Evolutionary conservation across 176 grass and related monocot genomes (phyloP), one percentile per base, ranked within the genome.

Genomic region (sorghum (Sorghum bicolor)): DNA sequence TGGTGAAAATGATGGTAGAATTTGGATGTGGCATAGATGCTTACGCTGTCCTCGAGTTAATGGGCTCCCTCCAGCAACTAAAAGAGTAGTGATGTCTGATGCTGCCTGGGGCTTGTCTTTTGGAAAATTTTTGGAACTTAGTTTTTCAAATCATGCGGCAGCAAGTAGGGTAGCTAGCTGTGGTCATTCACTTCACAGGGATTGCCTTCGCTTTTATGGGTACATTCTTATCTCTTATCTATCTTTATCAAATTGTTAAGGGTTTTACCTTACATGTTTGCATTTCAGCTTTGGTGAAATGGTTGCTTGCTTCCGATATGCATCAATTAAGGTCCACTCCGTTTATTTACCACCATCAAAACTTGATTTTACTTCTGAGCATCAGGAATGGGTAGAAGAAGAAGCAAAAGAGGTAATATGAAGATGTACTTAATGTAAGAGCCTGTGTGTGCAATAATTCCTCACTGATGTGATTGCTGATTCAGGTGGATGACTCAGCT

Each of bases 11-110:
- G 93, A 99, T 85, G 91, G 91, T 70, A 92, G 92, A 88, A 96
- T 99, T 78, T 96, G 96, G 96, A 99, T 96, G 96, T 99, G 96
- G 96, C 96, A 99, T 83, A 91, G 93, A 81, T 99, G 96, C 83
- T 82, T 96, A 79, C 86, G 88, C 9, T 99, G 96, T 71, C 87
- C 91, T 71, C 93, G 88, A 36, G 48, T 91, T 82, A 80, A 96
- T 69, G 90, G 69, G 30, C 80, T 99, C 31, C 96, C 96, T 74
- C 93, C 96, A 83, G 83, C 89, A 80, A 99, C 89, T 94, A 93
- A 92, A 85, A 94, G 96, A 90, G 67, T 99, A 70, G 93, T 99
- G 80, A 99, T 99, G 93, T 96, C 96, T 92, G 96, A 96, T 90
- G 96, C 96, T 88, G 96, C 93, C 36, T 99, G 93, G 93, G 92